A percentile compares a stretch with the other conserved stretches of the same genome.
Conservation (phyloP, 2,329 filamentous ascomycete genomes). For the Aspergillus pseudoglaucus region DNA sequence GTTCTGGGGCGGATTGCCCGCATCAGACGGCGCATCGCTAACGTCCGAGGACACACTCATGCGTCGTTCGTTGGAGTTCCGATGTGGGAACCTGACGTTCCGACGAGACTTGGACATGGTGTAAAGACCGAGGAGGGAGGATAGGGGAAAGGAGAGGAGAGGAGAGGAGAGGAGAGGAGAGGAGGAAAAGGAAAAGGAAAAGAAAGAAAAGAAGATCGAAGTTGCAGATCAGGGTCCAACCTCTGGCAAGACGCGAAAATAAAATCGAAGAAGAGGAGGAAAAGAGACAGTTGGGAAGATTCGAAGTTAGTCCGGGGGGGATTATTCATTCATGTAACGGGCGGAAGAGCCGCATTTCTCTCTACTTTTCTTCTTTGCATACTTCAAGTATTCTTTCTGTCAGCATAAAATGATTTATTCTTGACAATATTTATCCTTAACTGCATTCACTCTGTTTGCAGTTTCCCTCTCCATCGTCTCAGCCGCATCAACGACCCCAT, state of each 20-base stretch:
- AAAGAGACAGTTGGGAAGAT: conserved; percentile 1
- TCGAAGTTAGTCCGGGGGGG: background rate
- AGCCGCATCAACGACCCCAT: conserved; percentile 3
- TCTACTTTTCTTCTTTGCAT: conserved; percentile 16
- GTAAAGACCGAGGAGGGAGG: conserved; percentile 10
- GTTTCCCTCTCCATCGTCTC: background rate
- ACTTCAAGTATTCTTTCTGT: background rate
- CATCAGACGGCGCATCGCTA: conserved; percentile 47
- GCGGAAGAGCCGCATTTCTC: conserved; percentile 4
- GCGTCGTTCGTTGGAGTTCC: conserved; percentile 45
- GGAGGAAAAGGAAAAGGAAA: conserved; percentile 4
- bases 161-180: background rate
- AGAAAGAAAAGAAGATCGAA: conserved; percentile 1
- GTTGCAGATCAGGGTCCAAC: conserved; percentile 17
- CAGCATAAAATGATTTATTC: background rate
- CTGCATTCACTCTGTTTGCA: background rate
- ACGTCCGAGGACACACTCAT: conserved; percentile 48
- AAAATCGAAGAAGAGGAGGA: conserved; percentile 13
- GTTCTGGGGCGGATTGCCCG: conserved; percentile 45
- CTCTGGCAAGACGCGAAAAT: conserved; percentile 22
- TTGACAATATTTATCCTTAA: background rate
- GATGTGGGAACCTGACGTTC: conserved; percentile 56
- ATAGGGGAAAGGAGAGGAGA: too few relatives aligned
- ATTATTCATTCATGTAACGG: conserved; percentile 1
- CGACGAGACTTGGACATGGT: conserved; percentile 50